These are phyloP conservation scores for Solanum medicagineum DNA, from an alignment of 257 asterid genomes.

Conservation along the genomic window DNA sequence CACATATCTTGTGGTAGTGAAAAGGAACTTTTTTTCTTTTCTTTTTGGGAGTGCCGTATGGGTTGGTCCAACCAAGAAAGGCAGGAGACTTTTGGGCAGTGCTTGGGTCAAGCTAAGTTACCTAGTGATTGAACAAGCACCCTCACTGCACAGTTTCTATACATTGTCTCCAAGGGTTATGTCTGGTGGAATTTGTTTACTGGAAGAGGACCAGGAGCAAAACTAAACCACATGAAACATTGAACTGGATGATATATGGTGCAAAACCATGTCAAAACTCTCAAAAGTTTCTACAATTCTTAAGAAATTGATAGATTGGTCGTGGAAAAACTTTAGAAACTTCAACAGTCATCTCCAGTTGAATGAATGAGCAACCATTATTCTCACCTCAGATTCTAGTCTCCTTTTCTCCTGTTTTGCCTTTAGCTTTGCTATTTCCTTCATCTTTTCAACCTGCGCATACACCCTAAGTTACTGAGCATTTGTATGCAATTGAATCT, in stretches of 20 bases:
- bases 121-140: neutral
- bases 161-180: neutral
- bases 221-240: neutral
- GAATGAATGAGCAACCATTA: neutral
- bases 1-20: neutral
- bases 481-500: neutral
- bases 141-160: neutral
- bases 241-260: neutral
- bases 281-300: neutral
- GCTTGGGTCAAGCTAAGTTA: neutral
- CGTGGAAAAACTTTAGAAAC: neutral
- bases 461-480: slow-evolving; percentile 2
- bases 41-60: neutral
- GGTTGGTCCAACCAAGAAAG: neutral
- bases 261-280: neutral
- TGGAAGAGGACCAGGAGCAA: neutral
- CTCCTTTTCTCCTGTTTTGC: slow-evolving; percentile 70
- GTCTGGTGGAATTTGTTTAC: neutral
- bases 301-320: neutral
- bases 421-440: slow-evolving; percentile 76
- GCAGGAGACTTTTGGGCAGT: neutral
- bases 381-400: slow-evolving; percentile 72
- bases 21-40: neutral
- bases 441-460: slow-evolving; percentile 79
- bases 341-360: neutral